These are phyloP conservation scores for Seiridium cupressi DNA, from an alignment of 2,329 filamentous ascomycete genomes.

Conservation along the genomic window DNA sequence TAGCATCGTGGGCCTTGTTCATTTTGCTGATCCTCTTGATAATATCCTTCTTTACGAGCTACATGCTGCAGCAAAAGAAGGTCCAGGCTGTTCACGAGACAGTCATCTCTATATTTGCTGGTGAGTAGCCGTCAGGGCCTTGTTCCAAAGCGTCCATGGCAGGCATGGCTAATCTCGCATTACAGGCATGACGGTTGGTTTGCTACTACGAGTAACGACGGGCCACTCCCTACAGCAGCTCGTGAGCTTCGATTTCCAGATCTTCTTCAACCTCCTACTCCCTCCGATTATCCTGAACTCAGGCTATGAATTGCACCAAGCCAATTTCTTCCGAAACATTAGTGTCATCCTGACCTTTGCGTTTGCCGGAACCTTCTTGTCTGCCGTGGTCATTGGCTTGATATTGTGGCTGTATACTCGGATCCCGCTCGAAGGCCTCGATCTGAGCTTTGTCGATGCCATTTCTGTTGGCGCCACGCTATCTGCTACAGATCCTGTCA, in stretches of 20 bases:
- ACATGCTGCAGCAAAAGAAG: slow-evolving; percentile 93
- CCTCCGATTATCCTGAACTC: slow-evolving; percentile 97
- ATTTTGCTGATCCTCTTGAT: slow-evolving; percentile 95
- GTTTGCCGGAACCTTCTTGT: slow-evolving; percentile 95
- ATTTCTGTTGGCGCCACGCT: slow-evolving; percentile 95
- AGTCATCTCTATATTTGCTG: slow-evolving; percentile 95
- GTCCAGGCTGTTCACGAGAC: slow-evolving; percentile 98
- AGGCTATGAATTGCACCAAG: slow-evolving; percentile 95
- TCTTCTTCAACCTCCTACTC: slow-evolving; percentile 99
- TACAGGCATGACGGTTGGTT: slow-evolving; percentile 88
- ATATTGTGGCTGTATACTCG: slow-evolving; percentile 88
- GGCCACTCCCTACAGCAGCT: slow-evolving; percentile 83
- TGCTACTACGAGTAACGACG: slow-evolving; percentile 79
- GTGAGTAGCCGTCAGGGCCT: slow-evolving; percentile 38
- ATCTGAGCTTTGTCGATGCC: slow-evolving; percentile 90
- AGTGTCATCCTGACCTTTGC: slow-evolving; percentile 97
- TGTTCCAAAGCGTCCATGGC: neutral
- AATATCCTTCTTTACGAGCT: slow-evolving; percentile 92
- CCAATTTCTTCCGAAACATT: slow-evolving; percentile 98
- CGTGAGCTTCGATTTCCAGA: slow-evolving; percentile 97
- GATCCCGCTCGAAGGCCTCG: slow-evolving; percentile 80
- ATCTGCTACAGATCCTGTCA: slow-evolving; percentile 95
- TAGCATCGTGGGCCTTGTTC: slow-evolving; percentile 94
- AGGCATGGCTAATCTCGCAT: neutral
- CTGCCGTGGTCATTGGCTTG: slow-evolving; percentile 87